Evolutionary conservation across 192 early-diverging fungal species (phyloP).

Genomic region (Diversispora eburnea): DNA sequence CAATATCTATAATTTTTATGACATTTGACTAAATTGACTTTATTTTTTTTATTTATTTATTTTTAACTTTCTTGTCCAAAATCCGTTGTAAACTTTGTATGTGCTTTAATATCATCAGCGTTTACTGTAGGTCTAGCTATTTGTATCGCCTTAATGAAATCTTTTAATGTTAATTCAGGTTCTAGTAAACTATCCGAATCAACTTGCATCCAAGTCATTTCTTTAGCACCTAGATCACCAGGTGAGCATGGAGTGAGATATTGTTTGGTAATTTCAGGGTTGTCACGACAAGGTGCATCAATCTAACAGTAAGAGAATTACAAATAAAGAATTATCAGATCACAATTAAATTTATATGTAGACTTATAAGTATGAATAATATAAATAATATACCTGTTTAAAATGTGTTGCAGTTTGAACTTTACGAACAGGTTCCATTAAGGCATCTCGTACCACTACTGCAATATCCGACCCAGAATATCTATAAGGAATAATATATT

Average conservation of each 20-base stretch:
- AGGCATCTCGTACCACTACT: constrained; percentile 88
- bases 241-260: constrained; percentile 93
- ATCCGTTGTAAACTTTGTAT: constrained; percentile 88
- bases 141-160: constrained; percentile 83
- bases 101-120: constrained; percentile 70
- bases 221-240: constrained; percentile 79
- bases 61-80: constrained; percentile 57
- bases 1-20: too few relatives aligned
- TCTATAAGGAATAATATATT: constrained; percentile 31
- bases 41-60: too few relatives aligned
- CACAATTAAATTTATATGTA: neutral
- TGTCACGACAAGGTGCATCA: constrained; percentile 53
- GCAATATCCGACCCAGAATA: constrained; percentile 97
- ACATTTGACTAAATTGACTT: too few relatives aligned
- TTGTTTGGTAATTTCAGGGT: constrained; percentile 46
- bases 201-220: constrained; percentile 87
- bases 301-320: constrained; percentile 40
- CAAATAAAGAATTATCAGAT: neutral
- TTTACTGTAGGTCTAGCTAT: constrained; percentile 81
- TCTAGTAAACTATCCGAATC: constrained; percentile 84
- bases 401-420: constrained; percentile 94
- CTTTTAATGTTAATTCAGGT: constrained; percentile 77
- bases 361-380: neutral
- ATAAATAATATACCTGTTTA: constrained; percentile 58
- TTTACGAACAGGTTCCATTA: constrained; percentile 97